These are phyloP conservation scores for Cladochytrium tenue DNA, from an alignment of 371 early-diverging fungal genomes.

Conservation along the genomic window DNA sequence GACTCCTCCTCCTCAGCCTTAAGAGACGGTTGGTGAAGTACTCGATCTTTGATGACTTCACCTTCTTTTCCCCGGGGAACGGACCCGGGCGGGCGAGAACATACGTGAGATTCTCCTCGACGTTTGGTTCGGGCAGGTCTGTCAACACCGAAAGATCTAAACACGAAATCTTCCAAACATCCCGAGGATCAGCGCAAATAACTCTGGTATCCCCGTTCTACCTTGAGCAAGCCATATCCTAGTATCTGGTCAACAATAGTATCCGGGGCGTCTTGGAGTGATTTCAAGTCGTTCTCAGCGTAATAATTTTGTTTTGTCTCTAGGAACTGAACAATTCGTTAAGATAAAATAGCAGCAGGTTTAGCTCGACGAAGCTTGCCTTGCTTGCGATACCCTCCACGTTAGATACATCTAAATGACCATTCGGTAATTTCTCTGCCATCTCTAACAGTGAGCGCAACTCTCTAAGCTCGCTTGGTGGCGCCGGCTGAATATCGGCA, in stretches of 20 bases:
- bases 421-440: neutral
- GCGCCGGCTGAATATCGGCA: neutral
- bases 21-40: neutral
- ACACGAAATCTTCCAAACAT: too few species aligned
- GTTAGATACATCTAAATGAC: neutral
- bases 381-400: neutral
- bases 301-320: slow-evolving; percentile 11
- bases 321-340: slow-evolving; percentile 20
- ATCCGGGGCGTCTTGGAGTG: slow-evolving; percentile 18
- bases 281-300: slow-evolving; percentile 6
- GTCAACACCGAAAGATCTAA: slow-evolving; percentile 33
- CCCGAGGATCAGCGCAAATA: too few species aligned
- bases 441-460: neutral
- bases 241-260: slow-evolving; percentile 29
- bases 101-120: slow-evolving; percentile 23
- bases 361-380: neutral
- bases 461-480: neutral
- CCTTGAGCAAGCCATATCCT: slow-evolving; percentile 22
- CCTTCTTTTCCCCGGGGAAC: slow-evolving; percentile 25
- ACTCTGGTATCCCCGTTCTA: too few species aligned
- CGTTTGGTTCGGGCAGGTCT: slow-evolving; percentile 22
- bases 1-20: neutral
- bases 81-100: slow-evolving; percentile 42
- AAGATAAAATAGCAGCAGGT: neutral
- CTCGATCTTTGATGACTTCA: neutral